Base-by-base conservation (phyloP, 2,329 filamentous ascomycete species). In the Thermoascus crustaceus region DNA sequence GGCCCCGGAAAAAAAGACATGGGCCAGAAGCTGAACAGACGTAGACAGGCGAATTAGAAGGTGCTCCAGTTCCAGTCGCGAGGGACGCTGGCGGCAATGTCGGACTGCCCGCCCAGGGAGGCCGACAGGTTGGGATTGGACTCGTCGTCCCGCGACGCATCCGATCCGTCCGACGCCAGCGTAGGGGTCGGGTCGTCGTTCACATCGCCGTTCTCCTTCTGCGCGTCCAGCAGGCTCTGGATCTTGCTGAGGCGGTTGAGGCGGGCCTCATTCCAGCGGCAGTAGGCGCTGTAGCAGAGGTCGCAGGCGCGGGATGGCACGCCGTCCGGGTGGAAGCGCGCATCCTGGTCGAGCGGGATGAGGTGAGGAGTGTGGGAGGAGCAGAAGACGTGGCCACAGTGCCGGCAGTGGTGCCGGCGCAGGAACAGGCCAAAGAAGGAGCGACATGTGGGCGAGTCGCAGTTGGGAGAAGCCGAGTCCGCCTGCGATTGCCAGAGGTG, bases 381-480 rank as follows among this genome's bases (percentile, higher is more conserved):
- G 60, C 77, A 81, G 53, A 79, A 80, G 48, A 81, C 72, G 48
- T 78, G 72, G 27, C 77, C 77, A 47, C 77, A 81, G 47, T 78
- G 76, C 39, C 77, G 73, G 57, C 77, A 81, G 58, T 81, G 77
- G 50, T 81, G 77, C 39, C 76, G 75, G 33, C 77, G 75, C 33
- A 72, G 66, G 58, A 77, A 76, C 50, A 79, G 66, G 29, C 72
- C 69, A 52, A 81, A 81, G 13, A 69, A 65, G 26, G 68, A 68
- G 32, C 69, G 67, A 57, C 77, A 81, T 39, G 71, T 68, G 3
- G 70, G 67, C 7, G 69, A 71, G 51, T 73, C 72, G 58, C 77
- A 81, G 42, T 62, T 67, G 27, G 63, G 52, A 35, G 73, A 72
- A 42, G 72, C 72, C 36, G 68, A 63, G 51, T 80, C 75, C 10